Evolutionary conservation across 768 basidiomycete species (phyloP), one percentile per base, ranked within the genome.

Genomic region (Hortiboletus flavorubellus): DNA sequence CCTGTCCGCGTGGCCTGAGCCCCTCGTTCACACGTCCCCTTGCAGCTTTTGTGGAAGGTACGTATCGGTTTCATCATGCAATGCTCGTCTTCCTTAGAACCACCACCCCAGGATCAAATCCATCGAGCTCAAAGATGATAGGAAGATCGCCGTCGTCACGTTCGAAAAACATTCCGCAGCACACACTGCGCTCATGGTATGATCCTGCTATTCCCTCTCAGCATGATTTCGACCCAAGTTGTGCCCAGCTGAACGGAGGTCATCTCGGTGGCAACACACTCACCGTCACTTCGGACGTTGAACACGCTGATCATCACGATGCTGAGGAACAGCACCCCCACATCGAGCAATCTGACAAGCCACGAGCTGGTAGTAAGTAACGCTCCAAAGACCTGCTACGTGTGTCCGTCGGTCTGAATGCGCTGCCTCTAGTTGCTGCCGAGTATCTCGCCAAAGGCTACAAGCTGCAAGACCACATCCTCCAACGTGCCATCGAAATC

Each of bases 371-470:
- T 43, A 91, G 89, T 90, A 62, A 63, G 85, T 73, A 7, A 1
- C 16, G 1, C 18, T 37, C 14, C 14, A 12, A 21, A 35, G 16
- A 15, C 15, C 41, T 11, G 23, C 12, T 31, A 31, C 51, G 33
- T 14, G 9, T 3, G 33, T 48, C 26, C 18, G 35, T 26, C 26
- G 26, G 26, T 54, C 37, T 53, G 18, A 64, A 18, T 39, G 26
- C 35, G 15, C 5, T 40, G 4, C 30, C 58, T 54, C 57, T 67
- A 84, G 92, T 97, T 64, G 89, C 90, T 29, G 95, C 96, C 30
- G 96, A 98, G 70, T 93, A 95, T 71, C 82, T 99, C 43, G 93
- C 96, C 2, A 85, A 83, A 65, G 97, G 96, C 2, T 98, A 98
- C 74, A 65, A 66, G 48, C 80, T 98, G 29, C 84, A 85, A 16